A percentile compares a stretch with the other conserved stretches of the same genome.
These are phyloP conservation scores for Trichosporon sp. DNA, from an alignment of 1,284 basidiomycete species.

Conservation along the genomic window DNA sequence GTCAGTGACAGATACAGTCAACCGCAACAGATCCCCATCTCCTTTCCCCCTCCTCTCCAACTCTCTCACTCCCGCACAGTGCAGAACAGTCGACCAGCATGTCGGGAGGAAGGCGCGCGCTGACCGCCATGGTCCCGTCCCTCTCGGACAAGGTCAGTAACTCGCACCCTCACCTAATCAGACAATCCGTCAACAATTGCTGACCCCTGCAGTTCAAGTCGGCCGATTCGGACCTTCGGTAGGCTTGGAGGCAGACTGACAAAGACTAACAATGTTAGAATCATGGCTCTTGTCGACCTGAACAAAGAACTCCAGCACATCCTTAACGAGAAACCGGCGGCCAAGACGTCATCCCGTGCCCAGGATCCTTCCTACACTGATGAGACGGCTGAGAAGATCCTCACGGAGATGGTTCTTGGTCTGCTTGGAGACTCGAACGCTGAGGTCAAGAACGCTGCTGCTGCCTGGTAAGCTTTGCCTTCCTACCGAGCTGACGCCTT, in stretches of 20 bases:
- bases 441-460: slow-evolving; percentile 97
- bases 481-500: slow-evolving; percentile 8
- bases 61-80: not conserved
- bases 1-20: not conserved
- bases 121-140: slow-evolving; percentile 29
- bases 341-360: not conserved
- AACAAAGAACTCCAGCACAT: slow-evolving; percentile 76
- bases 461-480: slow-evolving; percentile 70
- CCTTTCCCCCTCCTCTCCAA: slow-evolving; percentile 22
- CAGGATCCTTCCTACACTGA: slow-evolving; percentile 62
- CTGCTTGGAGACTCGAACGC: slow-evolving; percentile 91
- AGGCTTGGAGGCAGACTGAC: slow-evolving; percentile 6
- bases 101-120: slow-evolving; percentile 25
- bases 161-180: not conserved
- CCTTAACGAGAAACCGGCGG: slow-evolving; percentile 57
- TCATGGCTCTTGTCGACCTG: slow-evolving; percentile 92
- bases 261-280: slow-evolving; percentile 60
- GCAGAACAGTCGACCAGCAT: slow-evolving; percentile 22
- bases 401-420: slow-evolving; percentile 75
- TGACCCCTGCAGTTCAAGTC: slow-evolving; percentile 43
- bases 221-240: slow-evolving; percentile 51
- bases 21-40: not conserved
- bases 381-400: slow-evolving; percentile 76
- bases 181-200: not conserved
- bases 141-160: slow-evolving; percentile 32